Evolutionary conservation across 2,329 filamentous ascomycete species (phyloP), one percentile per base, ranked within the genome.

Genomic region (Neurospora crassa): DNA sequence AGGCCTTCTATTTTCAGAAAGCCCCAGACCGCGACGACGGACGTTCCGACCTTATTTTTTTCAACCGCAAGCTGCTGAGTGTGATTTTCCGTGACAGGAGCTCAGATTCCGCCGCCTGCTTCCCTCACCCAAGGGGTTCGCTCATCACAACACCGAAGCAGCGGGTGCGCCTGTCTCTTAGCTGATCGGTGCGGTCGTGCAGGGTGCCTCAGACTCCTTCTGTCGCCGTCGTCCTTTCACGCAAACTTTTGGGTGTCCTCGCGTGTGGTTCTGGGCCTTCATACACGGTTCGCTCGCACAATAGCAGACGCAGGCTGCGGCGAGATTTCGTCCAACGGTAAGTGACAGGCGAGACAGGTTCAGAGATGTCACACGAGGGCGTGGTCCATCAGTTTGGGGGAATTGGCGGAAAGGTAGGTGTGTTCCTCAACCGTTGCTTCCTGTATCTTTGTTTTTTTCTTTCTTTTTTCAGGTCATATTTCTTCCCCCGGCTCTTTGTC

Each of bases 261-360:
- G 20, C 47, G 47, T 29, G 47, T 29, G 47, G 20, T 59, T 59
- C 29, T 59, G 18, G 45, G 45, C 45, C 20, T 59, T 40, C 41
- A 45, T 37, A 63, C 53, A 34, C 47, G 20, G 16, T 45, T 45
- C 29, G 29, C 40, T 69, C 40, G 68, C 34, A 34, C 29, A n/a
- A 43, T 45, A 45, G 11, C 34, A 69, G 40, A 41, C 40, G 68
- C 40, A 45, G 16, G 68, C 37, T 69, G 69, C 67, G 63, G 67
- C 67, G 67, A 69, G 71, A 68, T 71, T 69, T 76, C 63, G 72
- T 72, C 70, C 74, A 71, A 74, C 73, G 75, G 74, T 72, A 74
- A 71, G 76, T 76, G 74, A 72, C 73, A 76, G 72, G 68, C 68
- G 24, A n/a, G n/a, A 63, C 24, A 63, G 41, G 43, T 53, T 59